Evolutionary conservation across 2,329 filamentous ascomycete genomes (phyloP).

Genomic region (Cladobotryum mycophilum): DNA sequence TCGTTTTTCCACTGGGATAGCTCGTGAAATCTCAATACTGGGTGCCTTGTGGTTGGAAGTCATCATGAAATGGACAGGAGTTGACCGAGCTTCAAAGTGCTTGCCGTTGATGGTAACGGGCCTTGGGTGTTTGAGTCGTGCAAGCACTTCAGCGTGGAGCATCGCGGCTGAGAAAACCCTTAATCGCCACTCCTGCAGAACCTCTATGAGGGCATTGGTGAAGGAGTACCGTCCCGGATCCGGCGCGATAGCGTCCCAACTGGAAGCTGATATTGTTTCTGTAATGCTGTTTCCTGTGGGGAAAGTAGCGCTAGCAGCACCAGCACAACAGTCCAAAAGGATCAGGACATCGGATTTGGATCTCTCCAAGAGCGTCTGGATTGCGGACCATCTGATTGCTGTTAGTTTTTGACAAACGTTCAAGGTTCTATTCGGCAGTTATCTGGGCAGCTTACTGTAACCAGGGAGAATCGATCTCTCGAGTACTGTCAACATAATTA

Average conservation of each 20-base stretch:
- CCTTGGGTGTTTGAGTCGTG: slow-evolving; percentile 53
- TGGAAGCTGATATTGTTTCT: slow-evolving; percentile 56
- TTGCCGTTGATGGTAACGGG: slow-evolving; percentile 53
- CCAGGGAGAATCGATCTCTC: slow-evolving; percentile 47
- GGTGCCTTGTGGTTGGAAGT: slow-evolving; percentile 53
- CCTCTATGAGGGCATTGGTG: slow-evolving; percentile 53
- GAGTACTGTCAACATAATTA: slow-evolving; percentile 32
- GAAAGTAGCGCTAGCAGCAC: slow-evolving; percentile 54
- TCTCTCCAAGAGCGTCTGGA: slow-evolving; percentile 52
- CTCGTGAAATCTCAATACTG: slow-evolving; percentile 49
- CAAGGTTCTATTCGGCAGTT: background rate
- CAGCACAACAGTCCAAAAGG: slow-evolving; percentile 53
- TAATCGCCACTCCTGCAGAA: slow-evolving; percentile 50
- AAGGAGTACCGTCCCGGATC: slow-evolving; percentile 55
- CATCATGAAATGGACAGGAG: slow-evolving; percentile 59
- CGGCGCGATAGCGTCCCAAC: slow-evolving; percentile 55
- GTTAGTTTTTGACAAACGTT: slow-evolving; percentile 6
- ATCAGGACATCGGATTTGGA: slow-evolving; percentile 53
- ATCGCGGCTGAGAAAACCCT: slow-evolving; percentile 53
- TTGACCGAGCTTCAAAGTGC: slow-evolving; percentile 51
- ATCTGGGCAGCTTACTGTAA: slow-evolving; percentile 38
- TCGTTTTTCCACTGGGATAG: slow-evolving; percentile 18
- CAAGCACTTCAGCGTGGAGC: slow-evolving; percentile 54
- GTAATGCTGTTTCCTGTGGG: slow-evolving; percentile 53
- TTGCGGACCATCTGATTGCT: slow-evolving; percentile 47